Base-by-base conservation (phyloP, 2,329 filamentous ascomycete species). In the Verticillium klebahnii region DNA sequence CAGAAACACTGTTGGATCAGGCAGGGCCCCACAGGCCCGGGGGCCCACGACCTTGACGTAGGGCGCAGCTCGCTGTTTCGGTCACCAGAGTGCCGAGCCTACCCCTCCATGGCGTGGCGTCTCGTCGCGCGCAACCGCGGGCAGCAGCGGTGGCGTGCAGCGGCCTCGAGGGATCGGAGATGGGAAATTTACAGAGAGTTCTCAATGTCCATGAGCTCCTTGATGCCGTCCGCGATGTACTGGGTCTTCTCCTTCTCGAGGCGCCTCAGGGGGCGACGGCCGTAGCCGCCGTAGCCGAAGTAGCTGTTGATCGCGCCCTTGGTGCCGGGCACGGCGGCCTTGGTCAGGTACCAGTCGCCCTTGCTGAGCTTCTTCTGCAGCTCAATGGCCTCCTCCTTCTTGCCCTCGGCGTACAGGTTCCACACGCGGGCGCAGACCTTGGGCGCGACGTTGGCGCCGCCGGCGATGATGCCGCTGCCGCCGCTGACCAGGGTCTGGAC, bases 391-490 rank as follows among this genome's bases (percentile, higher is more conserved):
- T 96, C 90, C 40, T 90, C 87, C 61, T 82, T 83, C 77, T 91
- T 89, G 54, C 91, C 92, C 69, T 88, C 82, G 9, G 80, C 80
- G 74, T 89, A 94, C 60, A 94, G 80, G 71, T 92, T 84, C 89
- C 91, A 93, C 32, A 96, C 85, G 72, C 85, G 86, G 58, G 90
- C 89, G 71, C 91, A 93, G 7, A 90, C 81, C 79, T 93, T 93
- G 58, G 92, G 92, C 75, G 94, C 87, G 62, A 96, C 87, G 71
- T 96, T 96, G 64, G 91, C 92, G 52, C 90, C 88, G 23, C 92
- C 92, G 17, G 91, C 91, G 70, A 96, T 95, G 75, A 95, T 92
- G 36, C 92, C 92, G 61, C 86, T 89, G 54, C 92, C 92, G 57
- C 92, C 92, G 57, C 86, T 90, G 64, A 89, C 83, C 5, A 93